Evolutionary conservation across 2,329 filamentous ascomycete species (phyloP), one percentile per base, ranked within the genome.

Genomic region (Cercospora citrullina): DNA sequence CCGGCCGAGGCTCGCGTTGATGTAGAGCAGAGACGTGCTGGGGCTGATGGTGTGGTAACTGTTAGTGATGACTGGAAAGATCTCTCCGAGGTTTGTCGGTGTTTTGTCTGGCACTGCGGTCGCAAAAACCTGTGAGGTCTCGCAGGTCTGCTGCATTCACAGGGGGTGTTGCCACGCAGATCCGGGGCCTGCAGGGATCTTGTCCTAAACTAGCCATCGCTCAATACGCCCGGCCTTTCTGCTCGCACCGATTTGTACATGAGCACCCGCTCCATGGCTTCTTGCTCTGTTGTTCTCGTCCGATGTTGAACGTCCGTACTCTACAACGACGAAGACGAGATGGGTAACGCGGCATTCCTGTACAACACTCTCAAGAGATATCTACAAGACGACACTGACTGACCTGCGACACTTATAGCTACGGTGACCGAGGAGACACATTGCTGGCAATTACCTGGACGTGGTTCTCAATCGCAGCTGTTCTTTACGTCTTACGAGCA

Each of bases 381-480:
- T 12, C 26, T 57, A 39, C 36, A 28, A n/a, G 26, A 26, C 9
- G 26, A 57, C 12, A 57, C 26, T 30, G 26, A 57, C 53, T 30
- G 23, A 57, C 26, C 4, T 31, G 28, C 45, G 10, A 51, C 45
- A 3, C 16, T 31, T 57, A n/a, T 31, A 57, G 53, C 23, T 65
- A 70, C 48, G 66, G 68, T 39, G 30, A 57, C 9, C 61, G 61
- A 28, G 67, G 64, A 16, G 31, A 58, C 14, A 18, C 33, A 12
- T 30, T 71, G 12, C 63, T 69, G n/a, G 63, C 53, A 21, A 53
- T 71, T 5, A 71, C 68, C 12, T 71, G 69, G 69, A 64, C 68
- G 3, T 71, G 69, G 69, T 21, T 48, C 23, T 36, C 28, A 23
- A 61, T 71, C 18, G 69, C 59, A 16, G 61, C 63, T 10, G 53